phyloP scores from a whole-genome alignment of 768 basidiomycete species.

The Paxillus ammoniavirescens region DNA sequence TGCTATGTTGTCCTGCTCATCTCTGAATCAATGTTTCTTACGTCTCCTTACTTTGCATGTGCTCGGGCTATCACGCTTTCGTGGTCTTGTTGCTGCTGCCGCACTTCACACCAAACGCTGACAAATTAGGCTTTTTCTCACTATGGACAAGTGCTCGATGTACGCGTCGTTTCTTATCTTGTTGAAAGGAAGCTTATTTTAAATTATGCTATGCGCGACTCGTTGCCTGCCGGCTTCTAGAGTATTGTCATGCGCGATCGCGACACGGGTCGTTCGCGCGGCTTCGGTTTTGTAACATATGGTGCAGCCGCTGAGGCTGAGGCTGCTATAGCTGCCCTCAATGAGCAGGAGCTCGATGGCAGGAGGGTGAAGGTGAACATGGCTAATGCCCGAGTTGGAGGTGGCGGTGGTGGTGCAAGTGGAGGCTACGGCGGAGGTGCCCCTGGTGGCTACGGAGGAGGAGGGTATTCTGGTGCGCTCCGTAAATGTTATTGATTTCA shows the following conservation, averaged over 20 bases:
- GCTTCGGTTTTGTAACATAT: slow-evolving; percentile 95
- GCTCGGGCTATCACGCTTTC: slow-evolving; percentile 11
- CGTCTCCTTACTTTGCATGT: slow-evolving; percentile 26
- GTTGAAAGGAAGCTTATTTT: slow-evolving; percentile 20
- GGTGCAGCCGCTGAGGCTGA: slow-evolving; percentile 62
- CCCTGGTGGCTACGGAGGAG: slow-evolving; percentile 34
- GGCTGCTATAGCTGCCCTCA: slow-evolving; percentile 69
- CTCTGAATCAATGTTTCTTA: slow-evolving; percentile 31
- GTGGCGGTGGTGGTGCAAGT: slow-evolving; percentile 41
- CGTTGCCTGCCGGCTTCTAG: slow-evolving; percentile 47
- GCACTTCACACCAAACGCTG: slow-evolving; percentile 16
- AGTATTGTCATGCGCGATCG: slow-evolving; percentile 98
- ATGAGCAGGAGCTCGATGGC: slow-evolving; percentile 94
- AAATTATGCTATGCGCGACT: slow-evolving; percentile 21
- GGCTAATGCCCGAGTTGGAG: slow-evolving; percentile 66
- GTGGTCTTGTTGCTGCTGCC: slow-evolving; percentile 14
- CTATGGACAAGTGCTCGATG: slow-evolving; percentile 87
- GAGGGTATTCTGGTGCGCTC: slow-evolving; percentile 25
- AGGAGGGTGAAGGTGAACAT: slow-evolving; percentile 88
- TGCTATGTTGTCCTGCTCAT: slow-evolving; percentile 49
- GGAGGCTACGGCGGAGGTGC: slow-evolving; percentile 28
- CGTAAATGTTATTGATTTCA: background rate
- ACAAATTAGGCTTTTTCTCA: slow-evolving; percentile 71
- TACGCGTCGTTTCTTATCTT: slow-evolving; percentile 55
- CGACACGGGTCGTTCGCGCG: slow-evolving; percentile 94